Evolutionary conservation across 257 asterid species (phyloP), one percentile per base, ranked within the genome.

Genomic region (Solanum gracilifrons): DNA sequence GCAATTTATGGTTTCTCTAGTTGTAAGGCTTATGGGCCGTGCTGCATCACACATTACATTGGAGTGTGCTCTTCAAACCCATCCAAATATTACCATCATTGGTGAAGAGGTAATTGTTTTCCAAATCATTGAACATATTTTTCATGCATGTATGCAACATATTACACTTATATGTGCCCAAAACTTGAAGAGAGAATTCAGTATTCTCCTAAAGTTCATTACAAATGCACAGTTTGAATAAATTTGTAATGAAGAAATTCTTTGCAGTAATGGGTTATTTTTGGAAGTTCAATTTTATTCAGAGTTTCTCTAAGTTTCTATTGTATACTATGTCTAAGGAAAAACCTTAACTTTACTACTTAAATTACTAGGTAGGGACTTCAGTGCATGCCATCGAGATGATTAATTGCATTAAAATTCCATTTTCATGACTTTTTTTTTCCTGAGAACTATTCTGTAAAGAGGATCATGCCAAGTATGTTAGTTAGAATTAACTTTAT

Each of bases 1-100:
- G 86, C 46, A 36, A 11, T 36, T 58, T 87, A 7, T 79, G 85
- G 77, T 27, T 58, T 76, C 85, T 90, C 36, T 48, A 97, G 99
- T 97, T 92, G 99, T 97, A 85, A 90, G 99, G 87, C 99, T 97
- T 85, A 97, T 97, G 99, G 99, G 99, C 6, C 98, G 99, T 90
- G 96, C 99, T 90, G 99, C 99, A 86, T 97, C 99, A 84, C 99
- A 97, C 95, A 97, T 97, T 80, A 97, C 99, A 80, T 89, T 97
- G 84, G 99, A 97, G 93, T 97, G 99, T 88, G 99, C 99, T 83
- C 87, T 97, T 90, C 98, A 97, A 91, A 97, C 99, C 83, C 99
- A 95, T 92, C 98, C 99, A 39, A 97, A 97, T 88, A 87, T 97
- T 90, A 95, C 99, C 91, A 95, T 97, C 83, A 92, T 97, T 86